phyloP scores from a whole-genome alignment of 2,329 filamentous ascomycete species.

The Diaporthe ampelina region DNA sequence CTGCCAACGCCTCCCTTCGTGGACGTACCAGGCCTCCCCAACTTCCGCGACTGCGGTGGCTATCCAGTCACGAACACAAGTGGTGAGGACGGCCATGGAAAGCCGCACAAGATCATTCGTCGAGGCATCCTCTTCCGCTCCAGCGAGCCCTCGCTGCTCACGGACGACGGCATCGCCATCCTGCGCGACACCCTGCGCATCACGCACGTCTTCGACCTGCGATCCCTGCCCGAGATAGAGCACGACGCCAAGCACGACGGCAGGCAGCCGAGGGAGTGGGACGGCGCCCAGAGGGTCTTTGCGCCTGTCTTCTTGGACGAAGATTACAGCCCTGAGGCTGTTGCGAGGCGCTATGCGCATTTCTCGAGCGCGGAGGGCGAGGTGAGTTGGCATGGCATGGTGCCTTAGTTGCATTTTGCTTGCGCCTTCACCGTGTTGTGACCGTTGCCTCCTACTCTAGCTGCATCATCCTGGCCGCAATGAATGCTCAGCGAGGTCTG shows the following conservation, averaged over 20 bases:
- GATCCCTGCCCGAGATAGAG: conserved; percentile 72
- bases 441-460: conserved; percentile 34
- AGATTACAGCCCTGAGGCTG: conserved; percentile 73
- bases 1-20: conserved; percentile 62
- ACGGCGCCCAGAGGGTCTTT: conserved; percentile 69
- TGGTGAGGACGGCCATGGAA: not conserved
- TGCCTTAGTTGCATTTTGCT: conserved; percentile 26
- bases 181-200: conserved; percentile 70
- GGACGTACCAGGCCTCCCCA: conserved; percentile 70
- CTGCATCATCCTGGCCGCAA: not conserved
- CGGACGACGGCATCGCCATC: conserved; percentile 63
- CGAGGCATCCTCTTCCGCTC: conserved; percentile 74
- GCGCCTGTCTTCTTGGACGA: conserved; percentile 74
- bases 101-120: conserved; percentile 58
- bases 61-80: conserved; percentile 58
- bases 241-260: conserved; percentile 49
- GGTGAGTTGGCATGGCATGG: conserved; percentile 47
- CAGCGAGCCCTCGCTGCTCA: conserved; percentile 74
- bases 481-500: not conserved
- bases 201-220: conserved; percentile 76
- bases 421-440: not conserved
- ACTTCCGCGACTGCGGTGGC: conserved; percentile 78
- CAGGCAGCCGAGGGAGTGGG: conserved; percentile 59
- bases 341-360: conserved; percentile 71
- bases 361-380: conserved; percentile 69